Base-by-base conservation (phyloP, 257 asterid genomes). In the Solanum pimpinellifolium region DNA sequence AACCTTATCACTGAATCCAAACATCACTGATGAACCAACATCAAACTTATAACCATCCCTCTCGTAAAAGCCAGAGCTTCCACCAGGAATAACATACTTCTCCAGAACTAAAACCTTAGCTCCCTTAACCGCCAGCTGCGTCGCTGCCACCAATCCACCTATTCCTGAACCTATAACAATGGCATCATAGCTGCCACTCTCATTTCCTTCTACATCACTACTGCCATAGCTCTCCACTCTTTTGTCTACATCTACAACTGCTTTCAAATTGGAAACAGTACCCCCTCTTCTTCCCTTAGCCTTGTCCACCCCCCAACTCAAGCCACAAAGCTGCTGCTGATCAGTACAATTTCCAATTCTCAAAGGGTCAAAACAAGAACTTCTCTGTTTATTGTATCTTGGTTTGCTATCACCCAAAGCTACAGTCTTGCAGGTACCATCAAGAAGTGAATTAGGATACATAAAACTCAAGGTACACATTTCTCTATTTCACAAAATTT, bases 1-100 rank as follows among this genome's bases (percentile, higher is more conserved):
- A 47, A 97, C 99, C 99, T 97, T 96, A 88, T 97, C 99, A 46
- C 98, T 96, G 91, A 97, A 97, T 84, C 99, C 99, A 87, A 97
- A 97, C 99, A 97, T 97, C 80, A 97, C 99, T 2, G 99, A 96
- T 83, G 99, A 95, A 87, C 99, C 99, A 89, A 97, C 99, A 88
- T 97, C 99, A 73, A 97, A 97, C 83, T 89, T 97, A 88, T 93
- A 97, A 3, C 99, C 99, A 91, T 93, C 98, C 90, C 98, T 94
- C 91, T 93, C 90, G 66, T 93, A 96, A 89, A 90, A 97, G 16
- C 98, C 98, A 29, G 99, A 95, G 92, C 99, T 97, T 59, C 99
- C 99, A 9, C 99, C 99, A 83, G 99, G 99, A 89, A 97, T 95
- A 65, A 97, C 97, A 90, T 97, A 96, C 92, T 95, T 97, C 94